phyloP scores from a whole-genome alignment of 139 green algal genomes.

The Chlorella sp. region DNA sequence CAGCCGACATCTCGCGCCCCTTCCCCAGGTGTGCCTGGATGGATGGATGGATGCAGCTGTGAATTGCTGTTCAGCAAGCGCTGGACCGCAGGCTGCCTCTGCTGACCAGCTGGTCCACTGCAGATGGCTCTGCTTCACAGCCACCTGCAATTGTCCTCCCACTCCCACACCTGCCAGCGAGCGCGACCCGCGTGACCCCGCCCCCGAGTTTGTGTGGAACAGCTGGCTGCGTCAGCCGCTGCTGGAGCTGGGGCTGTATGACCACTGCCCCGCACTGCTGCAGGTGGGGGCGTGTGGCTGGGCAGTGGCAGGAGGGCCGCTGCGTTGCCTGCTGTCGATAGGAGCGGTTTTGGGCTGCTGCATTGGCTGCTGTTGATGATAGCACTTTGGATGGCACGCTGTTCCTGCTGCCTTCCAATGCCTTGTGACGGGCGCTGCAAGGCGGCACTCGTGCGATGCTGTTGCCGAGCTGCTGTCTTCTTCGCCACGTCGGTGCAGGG shows the following conservation, averaged over 20 bases:
- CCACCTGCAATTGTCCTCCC: too few relatives aligned
- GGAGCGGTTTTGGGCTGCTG: background rate
- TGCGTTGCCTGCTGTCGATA: too few relatives aligned
- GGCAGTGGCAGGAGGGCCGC: too few relatives aligned
- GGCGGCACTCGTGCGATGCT: too few relatives aligned
- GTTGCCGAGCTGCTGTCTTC: background rate
- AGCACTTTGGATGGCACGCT: too few relatives aligned
- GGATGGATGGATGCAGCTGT: background rate
- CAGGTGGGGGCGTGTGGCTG: slow-evolving; percentile 60
- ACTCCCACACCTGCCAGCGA: background rate
- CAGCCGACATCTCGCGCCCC: slow-evolving; percentile 90
- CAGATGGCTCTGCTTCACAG: too few relatives aligned
- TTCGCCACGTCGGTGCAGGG: slow-evolving; percentile 67
- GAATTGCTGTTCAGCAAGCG: background rate
- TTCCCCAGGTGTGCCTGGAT: slow-evolving; percentile 71
- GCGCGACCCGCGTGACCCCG: slow-evolving; percentile 22
- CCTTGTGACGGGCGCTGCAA: too few relatives aligned
- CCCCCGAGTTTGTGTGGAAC: slow-evolving; percentile 94
- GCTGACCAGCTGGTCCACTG: too few relatives aligned
- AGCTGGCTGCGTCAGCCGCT: slow-evolving; percentile 77
- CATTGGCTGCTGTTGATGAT: background rate
- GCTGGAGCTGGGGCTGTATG: slow-evolving; percentile 62
- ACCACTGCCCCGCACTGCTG: slow-evolving; percentile 84
- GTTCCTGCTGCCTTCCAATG: background rate
- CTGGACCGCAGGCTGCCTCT: background rate